phyloP scores from a whole-genome alignment of 23 red algal genomes.

The Pyropia yezoensis region DNA sequence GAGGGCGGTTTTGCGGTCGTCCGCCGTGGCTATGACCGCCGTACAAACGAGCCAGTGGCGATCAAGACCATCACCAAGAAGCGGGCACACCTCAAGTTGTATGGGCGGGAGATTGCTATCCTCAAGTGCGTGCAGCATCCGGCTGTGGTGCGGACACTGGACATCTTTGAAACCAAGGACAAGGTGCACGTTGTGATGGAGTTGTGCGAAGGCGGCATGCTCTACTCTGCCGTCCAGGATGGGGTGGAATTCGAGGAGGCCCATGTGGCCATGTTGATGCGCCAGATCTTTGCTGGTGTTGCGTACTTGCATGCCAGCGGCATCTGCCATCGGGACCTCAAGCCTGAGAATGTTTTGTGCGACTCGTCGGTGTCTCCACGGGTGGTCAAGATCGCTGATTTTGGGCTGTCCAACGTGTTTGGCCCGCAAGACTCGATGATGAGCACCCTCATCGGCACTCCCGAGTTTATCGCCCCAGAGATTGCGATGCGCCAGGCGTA shows the following conservation, averaged over 20 bases:
- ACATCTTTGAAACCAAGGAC: constrained; percentile 64
- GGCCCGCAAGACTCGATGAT: constrained; percentile 23
- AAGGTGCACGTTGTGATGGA: constrained; percentile 94
- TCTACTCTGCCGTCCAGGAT: constrained; percentile 68
- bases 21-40: constrained; percentile 15
- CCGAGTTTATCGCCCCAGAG: constrained; percentile 94
- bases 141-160: constrained; percentile 74
- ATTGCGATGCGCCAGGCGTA: constrained; percentile 55
- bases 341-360: constrained; percentile 85
- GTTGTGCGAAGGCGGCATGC: constrained; percentile 73
- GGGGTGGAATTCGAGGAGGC: constrained; percentile 51
- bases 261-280: constrained; percentile 48
- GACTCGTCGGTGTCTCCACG: constrained; percentile 26
- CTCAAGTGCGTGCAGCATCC: constrained; percentile 72
- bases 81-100: constrained; percentile 32
- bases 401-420: constrained; percentile 66
- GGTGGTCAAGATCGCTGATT: constrained; percentile 89
- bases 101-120: constrained; percentile 67
- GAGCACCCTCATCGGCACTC: constrained; percentile 80
- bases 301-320: constrained; percentile 58
- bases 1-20: constrained; percentile 58
- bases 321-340: constrained; percentile 81
- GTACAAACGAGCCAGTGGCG: constrained; percentile 11
- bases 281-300: constrained; percentile 70
- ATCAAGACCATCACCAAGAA: constrained; percentile 68